A percentile compares a stretch with the other conserved stretches of the same genome.
These are phyloP conservation scores for Thraustochytrium striatum DNA, from an alignment of 352 stramenopile genomes.

Conservation along the genomic window DNA sequence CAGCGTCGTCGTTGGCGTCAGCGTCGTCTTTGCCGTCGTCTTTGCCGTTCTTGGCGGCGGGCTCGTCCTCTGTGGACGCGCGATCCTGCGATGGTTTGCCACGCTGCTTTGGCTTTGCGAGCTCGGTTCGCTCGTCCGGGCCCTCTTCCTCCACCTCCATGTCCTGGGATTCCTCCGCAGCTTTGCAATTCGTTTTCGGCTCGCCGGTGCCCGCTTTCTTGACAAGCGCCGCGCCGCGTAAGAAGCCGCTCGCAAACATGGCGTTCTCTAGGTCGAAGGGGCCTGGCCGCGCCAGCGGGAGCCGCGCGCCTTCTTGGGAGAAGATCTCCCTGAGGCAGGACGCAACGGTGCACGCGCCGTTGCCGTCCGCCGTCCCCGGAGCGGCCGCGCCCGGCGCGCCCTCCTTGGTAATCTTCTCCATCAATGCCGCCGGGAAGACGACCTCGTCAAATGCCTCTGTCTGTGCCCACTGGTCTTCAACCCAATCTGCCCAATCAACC, in stretches of 20 bases:
- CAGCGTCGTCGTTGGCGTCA: neutral
- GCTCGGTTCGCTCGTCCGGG: neutral
- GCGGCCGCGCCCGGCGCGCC: neutral
- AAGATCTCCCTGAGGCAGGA: neutral
- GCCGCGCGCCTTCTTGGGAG: neutral
- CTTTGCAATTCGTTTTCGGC: neutral
- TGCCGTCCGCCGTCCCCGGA: neutral
- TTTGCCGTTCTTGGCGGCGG: neutral
- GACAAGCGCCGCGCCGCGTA: neutral
- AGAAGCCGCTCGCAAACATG: neutral
- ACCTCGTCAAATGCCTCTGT: too few species aligned
- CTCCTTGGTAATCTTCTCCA: neutral
- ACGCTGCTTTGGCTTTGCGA: too few species aligned
- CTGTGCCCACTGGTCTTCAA: neutral
- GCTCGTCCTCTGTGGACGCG: neutral
- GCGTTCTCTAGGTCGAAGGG: neutral
- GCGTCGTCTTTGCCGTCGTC: neutral
- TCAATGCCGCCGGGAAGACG: too few species aligned
- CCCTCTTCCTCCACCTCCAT: neutral
- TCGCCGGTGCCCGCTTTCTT: neutral
- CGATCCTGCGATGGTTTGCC: too few species aligned
- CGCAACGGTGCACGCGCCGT: neutral
- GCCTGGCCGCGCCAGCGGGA: neutral
- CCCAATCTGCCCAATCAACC: neutral
- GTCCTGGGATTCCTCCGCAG: neutral